A percentile compares a stretch with the other conserved stretches of the same genome.
phyloP scores from a whole-genome alignment of 2,329 filamentous ascomycete genomes.

The Colletotrichum zoysiae region DNA sequence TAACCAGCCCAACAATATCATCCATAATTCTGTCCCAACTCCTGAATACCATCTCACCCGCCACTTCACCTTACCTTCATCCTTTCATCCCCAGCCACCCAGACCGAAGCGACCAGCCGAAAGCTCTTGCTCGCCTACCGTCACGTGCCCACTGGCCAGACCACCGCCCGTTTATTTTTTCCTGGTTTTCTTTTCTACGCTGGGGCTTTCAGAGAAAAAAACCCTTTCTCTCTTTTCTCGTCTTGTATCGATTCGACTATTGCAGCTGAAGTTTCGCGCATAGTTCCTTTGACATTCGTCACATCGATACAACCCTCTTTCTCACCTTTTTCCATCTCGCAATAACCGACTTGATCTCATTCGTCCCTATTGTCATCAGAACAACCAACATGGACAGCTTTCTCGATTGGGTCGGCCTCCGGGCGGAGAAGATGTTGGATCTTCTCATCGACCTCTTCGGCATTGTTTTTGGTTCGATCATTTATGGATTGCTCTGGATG shows the following conservation, averaged over 20 bases:
- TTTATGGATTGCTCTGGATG: not conserved
- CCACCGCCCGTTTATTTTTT: not conserved
- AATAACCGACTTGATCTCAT: not conserved
- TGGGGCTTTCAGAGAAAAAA: not conserved
- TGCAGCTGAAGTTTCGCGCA: slow-evolving; percentile 14
- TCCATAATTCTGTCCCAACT: not conserved
- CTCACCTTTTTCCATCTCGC: not conserved
- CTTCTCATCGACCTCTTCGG: not conserved
- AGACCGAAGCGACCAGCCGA: not conserved
- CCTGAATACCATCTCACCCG: not conserved
- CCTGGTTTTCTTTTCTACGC: not conserved
- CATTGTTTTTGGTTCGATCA: not conserved
- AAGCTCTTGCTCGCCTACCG: not conserved
- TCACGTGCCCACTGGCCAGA: slow-evolving; percentile 15
- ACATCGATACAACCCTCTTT: not conserved
- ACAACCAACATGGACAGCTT: not conserved
- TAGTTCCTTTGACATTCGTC: not conserved
- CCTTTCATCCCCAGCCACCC: not conserved
- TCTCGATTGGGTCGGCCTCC: not conserved
- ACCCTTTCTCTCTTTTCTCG: not conserved
- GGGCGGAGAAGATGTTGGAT: not conserved
- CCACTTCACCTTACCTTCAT: slow-evolving; percentile 10
- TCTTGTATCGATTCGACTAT: not conserved
- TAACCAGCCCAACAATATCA: not conserved
- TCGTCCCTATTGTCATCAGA: not conserved